phyloP scores from a whole-genome alignment of 139 green algal species.

The Spirogloea muscicola region DNA sequence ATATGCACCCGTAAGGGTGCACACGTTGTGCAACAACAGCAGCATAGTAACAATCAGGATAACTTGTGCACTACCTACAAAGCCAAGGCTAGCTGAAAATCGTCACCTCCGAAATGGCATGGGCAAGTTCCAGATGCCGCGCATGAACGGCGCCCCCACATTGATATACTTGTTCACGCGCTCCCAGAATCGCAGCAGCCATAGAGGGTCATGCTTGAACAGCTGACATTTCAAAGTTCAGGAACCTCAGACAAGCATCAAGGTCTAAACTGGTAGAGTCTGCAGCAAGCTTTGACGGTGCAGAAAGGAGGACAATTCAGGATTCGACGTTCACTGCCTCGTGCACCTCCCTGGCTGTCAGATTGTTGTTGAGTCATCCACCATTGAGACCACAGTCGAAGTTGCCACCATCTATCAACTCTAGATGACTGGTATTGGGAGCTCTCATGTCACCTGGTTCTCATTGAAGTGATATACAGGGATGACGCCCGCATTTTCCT shows the following conservation, averaged over 20 bases:
- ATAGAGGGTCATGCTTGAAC: constrained; percentile 22
- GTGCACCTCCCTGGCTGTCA: neutral
- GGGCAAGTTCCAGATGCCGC: constrained; percentile 24
- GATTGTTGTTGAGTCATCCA: neutral
- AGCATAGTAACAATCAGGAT: neutral
- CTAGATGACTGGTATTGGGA: neutral
- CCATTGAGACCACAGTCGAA: neutral
- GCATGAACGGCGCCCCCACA: constrained; percentile 24
- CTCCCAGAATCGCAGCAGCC: constrained; percentile 31
- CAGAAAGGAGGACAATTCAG: neutral
- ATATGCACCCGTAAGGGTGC: neutral
- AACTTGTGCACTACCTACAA: neutral
- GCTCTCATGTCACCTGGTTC: constrained; percentile 12
- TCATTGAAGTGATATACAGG: constrained; percentile 41
- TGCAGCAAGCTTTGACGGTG: neutral
- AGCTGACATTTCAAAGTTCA: neutral
- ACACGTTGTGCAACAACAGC: neutral
- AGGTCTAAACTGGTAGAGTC: neutral
- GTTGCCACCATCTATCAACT: neutral
- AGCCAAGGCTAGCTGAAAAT: neutral
- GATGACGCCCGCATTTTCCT: constrained; percentile 21
- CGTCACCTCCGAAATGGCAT: constrained; percentile 24
- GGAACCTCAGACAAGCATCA: neutral
- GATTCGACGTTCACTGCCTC: neutral
- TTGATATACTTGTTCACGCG: constrained; percentile 8